Evolutionary conservation across 2,329 filamentous ascomycete genomes (phyloP).

Genomic region (Pestalotiopsis sp.): DNA sequence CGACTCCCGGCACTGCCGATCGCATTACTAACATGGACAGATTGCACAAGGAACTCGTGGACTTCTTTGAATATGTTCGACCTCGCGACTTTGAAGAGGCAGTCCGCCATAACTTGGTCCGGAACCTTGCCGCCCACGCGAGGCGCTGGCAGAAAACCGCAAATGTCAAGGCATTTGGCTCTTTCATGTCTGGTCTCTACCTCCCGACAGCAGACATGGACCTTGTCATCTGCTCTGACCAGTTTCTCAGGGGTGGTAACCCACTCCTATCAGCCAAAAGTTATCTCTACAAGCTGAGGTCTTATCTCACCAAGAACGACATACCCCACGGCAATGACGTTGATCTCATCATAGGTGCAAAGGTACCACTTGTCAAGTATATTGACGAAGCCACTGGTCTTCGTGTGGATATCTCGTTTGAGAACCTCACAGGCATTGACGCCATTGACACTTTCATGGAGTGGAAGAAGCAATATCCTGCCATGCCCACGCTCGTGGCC

Average conservation of each 20-base stretch:
- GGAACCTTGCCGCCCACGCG: slow-evolving; percentile 66
- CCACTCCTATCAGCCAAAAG: slow-evolving; percentile 54
- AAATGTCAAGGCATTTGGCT: slow-evolving; percentile 81
- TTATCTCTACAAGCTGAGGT: slow-evolving; percentile 64
- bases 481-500: slow-evolving; percentile 84
- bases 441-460: slow-evolving; percentile 79
- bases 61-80: slow-evolving; percentile 85
- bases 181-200: slow-evolving; percentile 81
- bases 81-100: slow-evolving; percentile 77
- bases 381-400: slow-evolving; percentile 77
- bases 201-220: slow-evolving; percentile 87
- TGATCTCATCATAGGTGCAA: slow-evolving; percentile 73
- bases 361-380: slow-evolving; percentile 92
- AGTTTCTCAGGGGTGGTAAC: slow-evolving; percentile 57
- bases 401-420: slow-evolving; percentile 91
- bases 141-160: slow-evolving; percentile 60
- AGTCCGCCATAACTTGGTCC: slow-evolving; percentile 73
- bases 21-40: slow-evolving; percentile 42
- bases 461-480: slow-evolving; percentile 81
- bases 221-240: slow-evolving; percentile 72
- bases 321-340: slow-evolving; percentile 63
- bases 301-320: slow-evolving; percentile 56
- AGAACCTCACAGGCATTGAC: slow-evolving; percentile 80
- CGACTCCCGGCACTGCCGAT: background rate
- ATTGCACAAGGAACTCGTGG: slow-evolving; percentile 85